Evolutionary conservation across 257 asterid species (phyloP).

Genomic region (Scutellaria minor): DNA sequence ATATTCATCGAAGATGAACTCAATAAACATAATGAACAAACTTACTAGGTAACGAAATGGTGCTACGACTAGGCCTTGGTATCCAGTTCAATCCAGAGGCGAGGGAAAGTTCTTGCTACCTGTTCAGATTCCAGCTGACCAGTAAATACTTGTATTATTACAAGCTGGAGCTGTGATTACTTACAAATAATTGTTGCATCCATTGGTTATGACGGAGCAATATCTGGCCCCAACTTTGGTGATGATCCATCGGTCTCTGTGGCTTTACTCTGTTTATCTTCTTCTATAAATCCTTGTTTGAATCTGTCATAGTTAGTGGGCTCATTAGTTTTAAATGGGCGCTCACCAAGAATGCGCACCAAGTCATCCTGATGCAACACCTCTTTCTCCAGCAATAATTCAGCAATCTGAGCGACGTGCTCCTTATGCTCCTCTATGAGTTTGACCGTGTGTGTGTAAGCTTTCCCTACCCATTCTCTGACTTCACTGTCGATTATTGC

Average conservation of each 20-base stretch:
- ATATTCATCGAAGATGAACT: too few relatives aligned
- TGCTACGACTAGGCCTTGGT: too few relatives aligned
- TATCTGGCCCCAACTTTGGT: conserved; percentile 51
- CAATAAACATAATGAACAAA: too few relatives aligned
- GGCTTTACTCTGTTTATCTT: conserved; percentile 40
- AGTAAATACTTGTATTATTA: too few relatives aligned
- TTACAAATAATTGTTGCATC: background rate
- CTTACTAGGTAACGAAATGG: too few relatives aligned
- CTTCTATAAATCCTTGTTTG: conserved; percentile 66
- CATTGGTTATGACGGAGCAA: too few relatives aligned
- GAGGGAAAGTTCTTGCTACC: too few relatives aligned
- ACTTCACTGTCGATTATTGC: conserved; percentile 80
- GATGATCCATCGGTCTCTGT: conserved; percentile 49
- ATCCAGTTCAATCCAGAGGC: too few relatives aligned
- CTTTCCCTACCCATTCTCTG: conserved; percentile 74
- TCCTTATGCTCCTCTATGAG: conserved; percentile 79
- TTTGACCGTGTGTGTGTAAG: conserved; percentile 63
- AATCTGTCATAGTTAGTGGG: conserved; percentile 69
- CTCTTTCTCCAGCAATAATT: conserved; percentile 78
- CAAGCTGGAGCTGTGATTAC: background rate
- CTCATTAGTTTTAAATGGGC: conserved; percentile 67
- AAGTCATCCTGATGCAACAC: conserved; percentile 86
- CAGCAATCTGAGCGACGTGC: conserved; percentile 70
- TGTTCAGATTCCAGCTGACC: too few relatives aligned
- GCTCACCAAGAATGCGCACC: conserved; percentile 66